Conservation (phyloP, 352 stramenopile species). For the Hyaloperonospora arabidopsidis region DNA sequence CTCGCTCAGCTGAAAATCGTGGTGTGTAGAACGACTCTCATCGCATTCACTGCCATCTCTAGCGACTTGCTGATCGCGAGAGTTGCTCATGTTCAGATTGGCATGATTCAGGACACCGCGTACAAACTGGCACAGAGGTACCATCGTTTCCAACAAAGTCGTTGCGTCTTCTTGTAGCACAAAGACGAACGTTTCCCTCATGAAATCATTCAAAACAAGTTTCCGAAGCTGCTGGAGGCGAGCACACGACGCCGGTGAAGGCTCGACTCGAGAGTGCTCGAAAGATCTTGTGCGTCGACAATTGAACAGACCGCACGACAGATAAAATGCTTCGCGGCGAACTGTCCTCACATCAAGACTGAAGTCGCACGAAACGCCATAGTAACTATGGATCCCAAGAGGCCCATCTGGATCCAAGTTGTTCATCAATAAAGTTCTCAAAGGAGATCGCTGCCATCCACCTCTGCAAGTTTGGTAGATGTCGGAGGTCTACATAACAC, state of each 20-base stretch:
- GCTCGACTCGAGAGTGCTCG: conserved; percentile 34
- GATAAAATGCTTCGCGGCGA: conserved; percentile 70
- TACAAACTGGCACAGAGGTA: conserved; percentile 60
- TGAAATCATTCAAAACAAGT: conserved; percentile 56
- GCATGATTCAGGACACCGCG: conserved; percentile 58
- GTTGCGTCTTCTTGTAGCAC: conserved; percentile 15
- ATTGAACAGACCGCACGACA: conserved; percentile 61
- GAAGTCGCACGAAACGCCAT: conserved; percentile 15
- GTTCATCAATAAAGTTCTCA: conserved; percentile 69
- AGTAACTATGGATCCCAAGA: conserved; percentile 77
- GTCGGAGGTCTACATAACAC: conserved; percentile 49
- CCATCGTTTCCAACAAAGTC: conserved; percentile 49
- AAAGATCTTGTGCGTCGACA: conserved; percentile 62
- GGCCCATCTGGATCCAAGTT: conserved; percentile 70
- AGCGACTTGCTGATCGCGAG: conserved; percentile 1
- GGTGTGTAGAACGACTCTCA: neutral
- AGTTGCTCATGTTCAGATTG: conserved; percentile 34
- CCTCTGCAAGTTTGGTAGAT: conserved; percentile 69
- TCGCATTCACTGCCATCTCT: too few relatives aligned
- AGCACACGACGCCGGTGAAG: conserved; percentile 5
- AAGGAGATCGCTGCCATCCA: conserved; percentile 48
- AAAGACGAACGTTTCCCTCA: conserved; percentile 41
- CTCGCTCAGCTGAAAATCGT: conserved; percentile 30
- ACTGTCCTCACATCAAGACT: conserved; percentile 40
- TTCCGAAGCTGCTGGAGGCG: conserved; percentile 36